phyloP scores from a whole-genome alignment of 2,329 filamentous ascomycete species.

The Colletotrichum musae region DNA sequence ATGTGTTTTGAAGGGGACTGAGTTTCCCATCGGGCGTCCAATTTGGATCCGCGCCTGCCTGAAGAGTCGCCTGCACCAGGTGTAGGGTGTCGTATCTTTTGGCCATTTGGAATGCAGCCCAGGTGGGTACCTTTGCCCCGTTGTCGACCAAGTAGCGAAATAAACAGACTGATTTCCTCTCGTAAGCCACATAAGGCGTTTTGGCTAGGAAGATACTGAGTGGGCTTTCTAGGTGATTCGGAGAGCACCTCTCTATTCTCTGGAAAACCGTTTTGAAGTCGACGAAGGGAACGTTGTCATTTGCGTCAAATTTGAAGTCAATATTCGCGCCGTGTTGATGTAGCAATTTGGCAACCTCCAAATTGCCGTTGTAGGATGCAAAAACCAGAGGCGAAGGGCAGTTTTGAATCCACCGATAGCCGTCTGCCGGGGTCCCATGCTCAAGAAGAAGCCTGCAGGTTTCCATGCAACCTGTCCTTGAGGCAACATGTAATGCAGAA shows the following conservation, averaged over 20 bases:
- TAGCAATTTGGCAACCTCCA: neutral
- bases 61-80: neutral
- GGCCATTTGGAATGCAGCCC: neutral
- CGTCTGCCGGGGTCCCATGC: neutral
- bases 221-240: too few species aligned
- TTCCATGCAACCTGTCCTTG: neutral
- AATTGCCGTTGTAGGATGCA: fast-evolving
- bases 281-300: neutral
- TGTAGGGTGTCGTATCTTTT: neutral
- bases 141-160: neutral
- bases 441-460: constrained; percentile 9
- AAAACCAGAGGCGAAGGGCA: neutral
- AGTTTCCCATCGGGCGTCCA: neutral
- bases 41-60: neutral
- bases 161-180: too few species aligned
- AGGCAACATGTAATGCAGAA: neutral
- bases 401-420: fast-evolving
- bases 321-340: neutral
- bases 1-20: too few species aligned
- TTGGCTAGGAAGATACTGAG: too few species aligned
- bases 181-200: too few species aligned
- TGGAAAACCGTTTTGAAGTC: neutral
- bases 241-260: too few species aligned
- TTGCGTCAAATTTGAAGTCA: neutral
- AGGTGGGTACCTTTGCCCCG: neutral